Evolutionary conservation across 805 yeast genomes (phyloP), one percentile per base, ranked within the genome.

Genomic region (Metschnikowia sp.): DNA sequence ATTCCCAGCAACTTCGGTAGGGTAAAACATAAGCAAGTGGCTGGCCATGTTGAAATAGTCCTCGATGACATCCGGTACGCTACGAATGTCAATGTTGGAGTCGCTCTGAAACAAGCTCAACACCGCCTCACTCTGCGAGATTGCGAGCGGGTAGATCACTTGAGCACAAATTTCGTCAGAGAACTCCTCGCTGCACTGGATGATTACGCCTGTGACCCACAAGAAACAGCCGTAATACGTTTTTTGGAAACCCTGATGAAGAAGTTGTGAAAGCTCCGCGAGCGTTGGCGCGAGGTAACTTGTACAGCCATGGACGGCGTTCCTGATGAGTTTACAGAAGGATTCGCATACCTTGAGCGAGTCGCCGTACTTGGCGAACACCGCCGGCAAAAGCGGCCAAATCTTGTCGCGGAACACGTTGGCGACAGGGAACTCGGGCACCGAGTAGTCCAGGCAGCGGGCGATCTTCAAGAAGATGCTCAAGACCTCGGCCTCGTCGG

Each of bases 201-300:
- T 81, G 28, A 90, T 70, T 9, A 86, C 75, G 8, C 97, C 97
- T 2, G 96, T 84, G 11, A 88, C 92, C 94, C 96, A 91, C 47
- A 91, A 68, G 61, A 85, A 90, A 62, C 96, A 88, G 4, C 97
- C 97, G 58, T 70, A 79, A 32, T 82, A 78, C 18, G 85, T 84
- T 28, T 69, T 68, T 39, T 81, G 75, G 68, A 89, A 91, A 1
- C 95, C 94, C 34, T 75, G 74, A 18, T 80, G 84, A 46, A 90
- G 74, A 41, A 84, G 66, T 45, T 77, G 82, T 1, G 89, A 88
- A 34, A 89, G 77, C 11, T 79, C 74, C 3, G 82, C 78, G 15
- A 91, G 69, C 22, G 86, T 72, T 3, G 86, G 83, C 19, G 72
- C 61, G 49, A 87, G 62, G 56, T 74, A 82, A 10, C 74, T 68